phyloP scores from a whole-genome alignment of 192 early-diverging fungal genomes.

The Coemansia sp. region DNA sequence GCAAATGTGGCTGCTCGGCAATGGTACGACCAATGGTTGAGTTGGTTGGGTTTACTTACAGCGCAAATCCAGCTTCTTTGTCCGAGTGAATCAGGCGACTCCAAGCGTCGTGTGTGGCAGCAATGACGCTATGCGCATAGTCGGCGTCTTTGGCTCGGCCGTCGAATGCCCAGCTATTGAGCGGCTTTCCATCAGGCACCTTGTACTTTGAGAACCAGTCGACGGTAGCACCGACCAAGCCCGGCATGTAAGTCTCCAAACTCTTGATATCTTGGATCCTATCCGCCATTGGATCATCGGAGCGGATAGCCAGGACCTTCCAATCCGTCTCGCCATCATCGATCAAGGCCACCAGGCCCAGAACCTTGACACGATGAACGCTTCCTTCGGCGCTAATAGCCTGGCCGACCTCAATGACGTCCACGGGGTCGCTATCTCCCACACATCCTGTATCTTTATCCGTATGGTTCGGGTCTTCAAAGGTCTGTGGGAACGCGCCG shows the following conservation, averaged over 20 bases:
- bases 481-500: slow-evolving; percentile 98
- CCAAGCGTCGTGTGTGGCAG: slow-evolving; percentile 91
- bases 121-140: slow-evolving; percentile 85
- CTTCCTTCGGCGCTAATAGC: slow-evolving; percentile 86
- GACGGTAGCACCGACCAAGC: slow-evolving; percentile 91
- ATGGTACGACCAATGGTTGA: slow-evolving; percentile 4
- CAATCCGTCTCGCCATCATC: slow-evolving; percentile 99
- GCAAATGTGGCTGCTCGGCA: slow-evolving; percentile 3
- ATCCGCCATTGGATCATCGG: slow-evolving; percentile 93
- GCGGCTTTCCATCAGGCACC: slow-evolving; percentile 99
- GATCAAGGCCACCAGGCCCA: slow-evolving; percentile 97
- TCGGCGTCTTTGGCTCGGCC: slow-evolving; percentile 85
- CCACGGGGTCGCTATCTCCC: slow-evolving; percentile 97
- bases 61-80: slow-evolving; percentile 8
- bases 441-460: slow-evolving; percentile 93
- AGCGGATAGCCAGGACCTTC: slow-evolving; percentile 97
- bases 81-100: slow-evolving; percentile 65
- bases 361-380: slow-evolving; percentile 98
- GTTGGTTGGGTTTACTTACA: slow-evolving; percentile 31
- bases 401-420: slow-evolving; percentile 98
- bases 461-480: slow-evolving; percentile 91
- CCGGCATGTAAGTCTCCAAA: slow-evolving; percentile 94
- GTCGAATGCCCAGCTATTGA: slow-evolving; percentile 98
- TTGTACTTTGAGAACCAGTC: slow-evolving; percentile 99
- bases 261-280: slow-evolving; percentile 99